phyloP scores from a whole-genome alignment of 805 yeast genomes.

The Metschnikowia shivogae region DNA sequence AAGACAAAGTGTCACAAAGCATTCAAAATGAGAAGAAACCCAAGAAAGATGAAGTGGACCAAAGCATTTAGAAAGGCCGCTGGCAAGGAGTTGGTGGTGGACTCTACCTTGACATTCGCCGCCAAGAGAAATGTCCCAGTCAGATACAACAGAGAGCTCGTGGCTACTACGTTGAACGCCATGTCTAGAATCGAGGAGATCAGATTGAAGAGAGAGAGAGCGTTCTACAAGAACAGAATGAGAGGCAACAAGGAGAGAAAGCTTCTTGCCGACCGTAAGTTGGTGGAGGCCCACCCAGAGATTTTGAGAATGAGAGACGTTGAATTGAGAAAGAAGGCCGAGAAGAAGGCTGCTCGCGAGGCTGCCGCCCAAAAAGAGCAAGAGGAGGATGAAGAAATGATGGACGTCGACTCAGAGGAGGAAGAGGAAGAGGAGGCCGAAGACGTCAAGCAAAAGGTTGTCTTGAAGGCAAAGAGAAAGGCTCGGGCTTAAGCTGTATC shows the following conservation, averaged over 20 bases:
- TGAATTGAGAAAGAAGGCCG: constrained; percentile 73
- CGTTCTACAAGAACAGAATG: constrained; percentile 99
- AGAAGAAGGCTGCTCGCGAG: constrained; percentile 49
- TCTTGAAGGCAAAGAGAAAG: constrained; percentile 61
- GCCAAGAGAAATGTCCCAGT: constrained; percentile 98
- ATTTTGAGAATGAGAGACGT: constrained; percentile 90
- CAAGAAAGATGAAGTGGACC: constrained; percentile 97
- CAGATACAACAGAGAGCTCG: constrained; percentile 94
- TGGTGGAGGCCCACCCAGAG: constrained; percentile 86
- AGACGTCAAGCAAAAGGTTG: constrained; percentile 49
- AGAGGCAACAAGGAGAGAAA: constrained; percentile 90
- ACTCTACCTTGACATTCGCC: constrained; percentile 91
- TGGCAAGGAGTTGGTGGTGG: constrained; percentile 97
- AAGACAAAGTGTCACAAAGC: constrained; percentile 97
- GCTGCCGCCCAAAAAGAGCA: constrained; percentile 30
- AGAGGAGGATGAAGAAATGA: constrained; percentile 37
- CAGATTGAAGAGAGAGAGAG: constrained; percentile 93
- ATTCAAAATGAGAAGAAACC: constrained; percentile 97
- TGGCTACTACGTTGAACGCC: constrained; percentile 88
- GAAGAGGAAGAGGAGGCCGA: constrained; percentile 34
- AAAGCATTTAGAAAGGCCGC: constrained; percentile 99
- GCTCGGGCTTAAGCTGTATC: constrained; percentile 16
- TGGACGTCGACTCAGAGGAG: constrained; percentile 41
- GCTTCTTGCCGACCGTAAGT: constrained; percentile 78
- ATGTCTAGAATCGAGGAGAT: constrained; percentile 96